phyloP scores from a whole-genome alignment of 2,329 filamentous ascomycete species.

The Xylariaceae sp. region DNA sequence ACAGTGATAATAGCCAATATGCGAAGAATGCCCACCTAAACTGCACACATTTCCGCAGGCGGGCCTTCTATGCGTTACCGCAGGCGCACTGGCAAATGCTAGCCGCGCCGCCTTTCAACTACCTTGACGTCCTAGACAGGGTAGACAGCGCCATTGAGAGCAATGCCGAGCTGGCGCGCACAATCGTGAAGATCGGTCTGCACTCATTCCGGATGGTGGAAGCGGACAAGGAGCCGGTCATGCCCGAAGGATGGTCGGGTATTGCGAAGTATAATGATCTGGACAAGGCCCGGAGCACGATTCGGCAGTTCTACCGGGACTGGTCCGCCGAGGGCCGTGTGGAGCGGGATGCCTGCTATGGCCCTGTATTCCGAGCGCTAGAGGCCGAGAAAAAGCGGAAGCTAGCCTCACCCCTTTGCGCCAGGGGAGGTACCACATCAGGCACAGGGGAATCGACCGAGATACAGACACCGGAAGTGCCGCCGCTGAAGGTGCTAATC shows the following conservation, averaged over 20 bases:
- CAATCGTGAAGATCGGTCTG: slow-evolving; percentile 68
- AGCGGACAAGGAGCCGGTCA: slow-evolving; percentile 38
- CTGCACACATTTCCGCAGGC: slow-evolving; percentile 82
- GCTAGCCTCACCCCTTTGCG: background rate
- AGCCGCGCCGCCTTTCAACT: slow-evolving; percentile 73
- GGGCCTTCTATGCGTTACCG: slow-evolving; percentile 89
- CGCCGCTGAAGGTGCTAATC: slow-evolving; percentile 65
- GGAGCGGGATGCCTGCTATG: slow-evolving; percentile 76
- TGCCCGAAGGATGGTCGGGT: slow-evolving; percentile 63
- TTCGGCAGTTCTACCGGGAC: slow-evolving; percentile 91
- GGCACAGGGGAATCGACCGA: background rate
- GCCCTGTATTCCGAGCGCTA: slow-evolving; percentile 66
- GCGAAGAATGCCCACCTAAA: slow-evolving; percentile 82
- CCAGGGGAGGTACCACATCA: background rate
- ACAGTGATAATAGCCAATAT: slow-evolving; percentile 63
- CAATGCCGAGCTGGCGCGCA: slow-evolving; percentile 78
- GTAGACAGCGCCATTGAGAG: slow-evolving; percentile 84
- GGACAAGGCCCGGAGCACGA: slow-evolving; percentile 86
- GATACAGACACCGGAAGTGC: slow-evolving; percentile 24
- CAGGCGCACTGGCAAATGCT: slow-evolving; percentile 79
- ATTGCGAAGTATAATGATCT: slow-evolving; percentile 69
- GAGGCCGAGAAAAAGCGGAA: slow-evolving; percentile 40
- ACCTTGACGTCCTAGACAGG: slow-evolving; percentile 70
- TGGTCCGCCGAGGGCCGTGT: slow-evolving; percentile 75
- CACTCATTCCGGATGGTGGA: slow-evolving; percentile 56